Conservation (phyloP, 1,139 yeast genomes). For the Protomyces arabidopsidicola region DNA sequence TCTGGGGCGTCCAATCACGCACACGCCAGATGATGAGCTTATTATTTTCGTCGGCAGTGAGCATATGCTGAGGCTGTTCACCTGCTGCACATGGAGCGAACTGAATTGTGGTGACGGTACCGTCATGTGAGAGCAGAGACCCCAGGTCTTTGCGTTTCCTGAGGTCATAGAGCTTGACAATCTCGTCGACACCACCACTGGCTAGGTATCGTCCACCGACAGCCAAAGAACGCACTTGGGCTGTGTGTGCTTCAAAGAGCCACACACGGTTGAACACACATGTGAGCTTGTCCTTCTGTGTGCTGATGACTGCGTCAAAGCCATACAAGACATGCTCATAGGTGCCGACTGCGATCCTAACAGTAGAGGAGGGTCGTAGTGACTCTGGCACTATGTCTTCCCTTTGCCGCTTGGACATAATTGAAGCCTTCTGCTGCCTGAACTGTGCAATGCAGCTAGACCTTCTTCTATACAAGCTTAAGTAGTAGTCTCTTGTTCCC, state of each 20-base stretch:
- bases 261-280: slow-evolving; percentile 87
- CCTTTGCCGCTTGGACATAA: slow-evolving; percentile 7
- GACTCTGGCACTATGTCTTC: not conserved
- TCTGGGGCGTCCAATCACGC: slow-evolving; percentile 93
- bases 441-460: too few species aligned
- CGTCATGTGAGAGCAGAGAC: slow-evolving; percentile 80
- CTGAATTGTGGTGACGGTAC: slow-evolving; percentile 70
- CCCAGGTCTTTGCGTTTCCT: slow-evolving; percentile 94
- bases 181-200: slow-evolving; percentile 95
- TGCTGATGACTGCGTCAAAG: slow-evolving; percentile 60
- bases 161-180: slow-evolving; percentile 85
- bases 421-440: too few species aligned
- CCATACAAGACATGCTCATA: slow-evolving; percentile 91
- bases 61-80: slow-evolving; percentile 44
- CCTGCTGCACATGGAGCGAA: slow-evolving; percentile 49
- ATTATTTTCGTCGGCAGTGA: slow-evolving; percentile 90
- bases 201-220: slow-evolving; percentile 79
- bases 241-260: slow-evolving; percentile 91
- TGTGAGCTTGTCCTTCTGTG: slow-evolving; percentile 32
- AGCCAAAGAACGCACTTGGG: slow-evolving; percentile 80
- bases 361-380: slow-evolving; percentile 35
- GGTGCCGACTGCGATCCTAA: slow-evolving; percentile 86
- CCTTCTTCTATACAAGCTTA: too few species aligned
- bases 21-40: slow-evolving; percentile 89
- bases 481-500: too few species aligned